Percentiles rank a stretch among this genome's conserved stretches.
These are phyloP conservation scores for Blastobotrys ciferrii DNA, from an alignment of 1,139 yeast genomes.

Conservation along the genomic window DNA sequence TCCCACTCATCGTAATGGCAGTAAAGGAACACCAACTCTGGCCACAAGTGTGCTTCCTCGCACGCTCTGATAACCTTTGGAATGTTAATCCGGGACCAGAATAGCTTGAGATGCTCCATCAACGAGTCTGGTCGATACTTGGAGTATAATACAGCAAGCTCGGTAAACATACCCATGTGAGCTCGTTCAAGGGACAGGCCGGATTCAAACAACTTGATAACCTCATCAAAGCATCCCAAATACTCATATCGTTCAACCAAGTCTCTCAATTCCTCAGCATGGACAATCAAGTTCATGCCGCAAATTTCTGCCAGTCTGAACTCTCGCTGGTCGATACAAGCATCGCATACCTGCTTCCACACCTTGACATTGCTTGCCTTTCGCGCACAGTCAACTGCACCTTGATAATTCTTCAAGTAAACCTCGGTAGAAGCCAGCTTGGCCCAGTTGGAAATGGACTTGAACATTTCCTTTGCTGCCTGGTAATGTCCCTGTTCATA, in stretches of 20 bases:
- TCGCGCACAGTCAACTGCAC: slow-evolving; percentile 98
- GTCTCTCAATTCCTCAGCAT: slow-evolving; percentile 95
- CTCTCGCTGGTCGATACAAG: slow-evolving; percentile 93
- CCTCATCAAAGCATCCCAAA: slow-evolving; percentile 88
- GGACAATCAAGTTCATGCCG: slow-evolving; percentile 94
- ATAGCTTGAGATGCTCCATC: slow-evolving; percentile 93
- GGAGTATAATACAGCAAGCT: slow-evolving; percentile 84
- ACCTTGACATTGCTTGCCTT: slow-evolving; percentile 92
- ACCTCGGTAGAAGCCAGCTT: slow-evolving; percentile 95
- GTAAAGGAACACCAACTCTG: slow-evolving; percentile 91
- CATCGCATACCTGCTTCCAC: slow-evolving; percentile 97
- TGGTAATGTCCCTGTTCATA: slow-evolving; percentile 80
- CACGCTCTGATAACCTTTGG: slow-evolving; percentile 96
- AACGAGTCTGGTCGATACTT: slow-evolving; percentile 89
- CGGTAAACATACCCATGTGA: slow-evolving; percentile 99
- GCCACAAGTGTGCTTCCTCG: slow-evolving; percentile 93
- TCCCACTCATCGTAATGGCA: slow-evolving; percentile 99
- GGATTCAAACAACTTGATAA: slow-evolving; percentile 88
- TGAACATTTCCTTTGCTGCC: slow-evolving; percentile 86
- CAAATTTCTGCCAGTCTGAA: slow-evolving; percentile 97
- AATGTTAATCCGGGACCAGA: slow-evolving; percentile 97
- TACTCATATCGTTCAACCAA: slow-evolving; percentile 83
- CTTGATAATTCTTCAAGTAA: slow-evolving; percentile 85
- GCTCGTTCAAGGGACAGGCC: slow-evolving; percentile 97
- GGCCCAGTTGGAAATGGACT: slow-evolving; percentile 88